phyloP scores from a whole-genome alignment of 2,329 filamentous ascomycete genomes.

The Sporothrix curviconia region DNA sequence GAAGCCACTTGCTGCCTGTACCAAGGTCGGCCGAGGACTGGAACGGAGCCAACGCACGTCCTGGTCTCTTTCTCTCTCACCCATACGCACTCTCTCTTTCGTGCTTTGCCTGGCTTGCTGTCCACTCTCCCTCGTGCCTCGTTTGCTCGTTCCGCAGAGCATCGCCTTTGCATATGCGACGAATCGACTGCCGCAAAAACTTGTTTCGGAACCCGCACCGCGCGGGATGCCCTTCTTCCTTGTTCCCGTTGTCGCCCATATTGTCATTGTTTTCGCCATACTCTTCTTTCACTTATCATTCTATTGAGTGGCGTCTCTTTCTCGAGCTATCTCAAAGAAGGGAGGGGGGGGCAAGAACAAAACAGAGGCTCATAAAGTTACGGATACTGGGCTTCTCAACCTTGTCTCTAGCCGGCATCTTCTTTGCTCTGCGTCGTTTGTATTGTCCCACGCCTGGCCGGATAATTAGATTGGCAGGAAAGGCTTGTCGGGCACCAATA shows the following conservation, averaged over 20 bases:
- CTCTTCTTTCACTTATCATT: not conserved
- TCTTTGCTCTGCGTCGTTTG: too few species aligned
- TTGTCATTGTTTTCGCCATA: not conserved
- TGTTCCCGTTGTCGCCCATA: not conserved
- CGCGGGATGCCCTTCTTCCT: not conserved
- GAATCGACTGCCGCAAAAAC: not conserved
- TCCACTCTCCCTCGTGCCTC: not conserved
- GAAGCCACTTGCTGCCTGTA: not conserved
- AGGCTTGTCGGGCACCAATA: not conserved
- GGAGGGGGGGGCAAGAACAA: not conserved
- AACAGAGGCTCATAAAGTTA: not conserved
- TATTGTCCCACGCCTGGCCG: too few species aligned
- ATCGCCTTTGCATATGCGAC: not conserved
- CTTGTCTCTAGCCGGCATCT: too few species aligned
- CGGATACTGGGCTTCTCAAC: too few species aligned
- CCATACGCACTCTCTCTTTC: too few species aligned
- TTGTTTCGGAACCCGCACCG: not conserved
- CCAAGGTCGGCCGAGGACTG: not conserved
- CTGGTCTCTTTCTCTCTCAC: not conserved
- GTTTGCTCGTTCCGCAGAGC: not conserved
- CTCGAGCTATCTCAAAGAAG: not conserved
- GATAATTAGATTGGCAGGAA: too few species aligned
- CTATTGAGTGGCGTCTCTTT: too few species aligned
- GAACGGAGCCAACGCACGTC: slow-evolving; percentile 3
- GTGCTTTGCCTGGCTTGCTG: not conserved